A percentile compares a stretch with the other conserved stretches of the same genome.
Conservation (phyloP, 2,329 filamentous ascomycete genomes). For the Sphaerulina populicola region DNA sequence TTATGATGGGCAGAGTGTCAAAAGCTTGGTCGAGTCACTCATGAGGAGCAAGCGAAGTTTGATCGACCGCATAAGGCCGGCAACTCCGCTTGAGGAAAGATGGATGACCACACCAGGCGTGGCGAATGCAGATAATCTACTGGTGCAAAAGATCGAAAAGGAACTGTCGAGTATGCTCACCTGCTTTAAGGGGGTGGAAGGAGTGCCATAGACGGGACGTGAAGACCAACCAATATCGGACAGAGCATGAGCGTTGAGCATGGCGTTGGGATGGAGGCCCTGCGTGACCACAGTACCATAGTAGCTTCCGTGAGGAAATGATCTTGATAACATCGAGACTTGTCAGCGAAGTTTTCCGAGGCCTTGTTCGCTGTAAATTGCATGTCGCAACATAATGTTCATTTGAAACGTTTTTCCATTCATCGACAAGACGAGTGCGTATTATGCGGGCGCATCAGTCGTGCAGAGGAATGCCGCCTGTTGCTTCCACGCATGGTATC, state of each 20-base stretch:
- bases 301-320: too few relatives aligned
- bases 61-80: slow-evolving; percentile 63
- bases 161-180: slow-evolving; percentile 53
- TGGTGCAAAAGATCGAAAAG: slow-evolving; percentile 67
- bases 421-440: too few relatives aligned
- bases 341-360: too few relatives aligned
- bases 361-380: too few relatives aligned
- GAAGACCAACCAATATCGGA: not conserved
- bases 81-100: slow-evolving; percentile 63
- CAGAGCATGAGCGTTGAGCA: not conserved
- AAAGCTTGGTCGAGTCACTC: slow-evolving; percentile 78
- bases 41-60: slow-evolving; percentile 56
- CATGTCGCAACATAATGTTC: too few relatives aligned
- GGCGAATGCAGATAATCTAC: slow-evolving; percentile 41
- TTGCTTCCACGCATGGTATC: too few relatives aligned
- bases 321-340: too few relatives aligned
- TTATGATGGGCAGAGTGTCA: slow-evolving; percentile 64
- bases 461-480: not conserved
- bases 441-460: not conserved
- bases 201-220: not conserved
- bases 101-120: slow-evolving; percentile 45
- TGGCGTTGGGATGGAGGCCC: not conserved
- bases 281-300: too few relatives aligned
- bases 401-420: too few relatives aligned
- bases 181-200: slow-evolving; percentile 31